These are phyloP conservation scores for Primulina huaijiensis DNA, from an alignment of 257 asterid genomes.

Conservation along the genomic window DNA sequence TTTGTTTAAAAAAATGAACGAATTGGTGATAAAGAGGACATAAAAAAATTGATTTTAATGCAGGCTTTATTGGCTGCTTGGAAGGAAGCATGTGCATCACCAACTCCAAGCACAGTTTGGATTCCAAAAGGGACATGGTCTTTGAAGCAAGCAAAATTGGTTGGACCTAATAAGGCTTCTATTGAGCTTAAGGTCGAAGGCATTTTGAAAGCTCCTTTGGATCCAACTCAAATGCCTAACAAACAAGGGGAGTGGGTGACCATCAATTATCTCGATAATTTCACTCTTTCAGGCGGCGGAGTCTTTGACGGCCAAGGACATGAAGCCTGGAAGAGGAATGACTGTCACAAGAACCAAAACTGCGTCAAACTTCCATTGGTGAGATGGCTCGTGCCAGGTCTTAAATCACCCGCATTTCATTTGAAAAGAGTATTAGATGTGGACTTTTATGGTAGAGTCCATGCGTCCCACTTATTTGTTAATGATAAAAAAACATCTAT, in stretches of 20 bases:
- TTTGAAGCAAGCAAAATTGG: conserved; percentile 9
- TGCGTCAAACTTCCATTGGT: conserved; percentile 26
- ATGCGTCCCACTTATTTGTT: too few species aligned
- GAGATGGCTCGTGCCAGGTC: too few species aligned
- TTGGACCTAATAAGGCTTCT: background rate
- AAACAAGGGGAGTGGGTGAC: conserved; percentile 27
- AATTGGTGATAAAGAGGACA: background rate
- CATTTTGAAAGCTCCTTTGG: background rate
- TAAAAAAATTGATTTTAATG: too few species aligned
- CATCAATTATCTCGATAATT: conserved; percentile 16
- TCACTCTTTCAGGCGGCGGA: conserved; percentile 39
- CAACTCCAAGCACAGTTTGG: conserved; percentile 20
- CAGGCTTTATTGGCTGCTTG: conserved; percentile 33
- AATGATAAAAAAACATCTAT: too few species aligned
- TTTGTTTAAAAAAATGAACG: background rate
- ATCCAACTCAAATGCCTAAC: background rate
- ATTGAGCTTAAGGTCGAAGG: conserved; percentile 21
- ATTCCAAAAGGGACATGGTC: conserved; percentile 30
- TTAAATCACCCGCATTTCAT: too few species aligned
- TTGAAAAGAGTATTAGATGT: too few species aligned
- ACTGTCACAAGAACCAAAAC: conserved; percentile 14
- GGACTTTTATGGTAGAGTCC: too few species aligned
- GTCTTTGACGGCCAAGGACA: conserved; percentile 37
- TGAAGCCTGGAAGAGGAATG: conserved; percentile 31
- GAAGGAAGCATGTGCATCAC: conserved; percentile 28